These are phyloP conservation scores for Monosporozyma aerobia DNA, from an alignment of 805 yeast genomes.

Conservation along the genomic window DNA sequence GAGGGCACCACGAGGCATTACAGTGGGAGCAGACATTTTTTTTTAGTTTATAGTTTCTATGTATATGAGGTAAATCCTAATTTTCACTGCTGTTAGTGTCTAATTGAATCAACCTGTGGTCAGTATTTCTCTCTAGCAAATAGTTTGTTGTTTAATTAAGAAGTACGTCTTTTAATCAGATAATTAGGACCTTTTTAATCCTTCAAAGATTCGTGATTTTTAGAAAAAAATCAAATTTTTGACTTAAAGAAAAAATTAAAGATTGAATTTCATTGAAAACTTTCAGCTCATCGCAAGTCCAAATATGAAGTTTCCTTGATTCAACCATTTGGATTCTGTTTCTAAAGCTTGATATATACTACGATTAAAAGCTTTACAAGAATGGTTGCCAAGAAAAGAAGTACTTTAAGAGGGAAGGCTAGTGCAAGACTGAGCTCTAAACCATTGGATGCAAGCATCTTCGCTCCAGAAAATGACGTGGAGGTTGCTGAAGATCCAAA, in stretches of 20 bases:
- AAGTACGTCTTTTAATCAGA: background rate
- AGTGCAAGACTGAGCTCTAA: constrained; percentile 25
- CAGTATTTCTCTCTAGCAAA: background rate
- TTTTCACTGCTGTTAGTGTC: background rate
- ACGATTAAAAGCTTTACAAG: background rate
- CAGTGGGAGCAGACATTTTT: background rate
- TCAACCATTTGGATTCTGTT: background rate
- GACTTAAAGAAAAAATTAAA: background rate
- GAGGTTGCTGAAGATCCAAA: constrained; percentile 31
- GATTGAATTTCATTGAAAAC: background rate
- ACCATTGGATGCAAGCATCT: constrained; percentile 28
- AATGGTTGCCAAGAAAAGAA: constrained; percentile 41
- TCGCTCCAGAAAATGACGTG: background rate
- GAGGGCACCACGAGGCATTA: constrained; percentile 1
- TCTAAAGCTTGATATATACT: constrained; percentile 1
- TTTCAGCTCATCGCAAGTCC: constrained; percentile 1
- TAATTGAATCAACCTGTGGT: background rate
- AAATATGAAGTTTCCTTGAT: background rate
- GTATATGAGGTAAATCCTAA: background rate
- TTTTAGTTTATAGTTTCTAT: background rate
- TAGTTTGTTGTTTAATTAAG: background rate
- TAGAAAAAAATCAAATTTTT: background rate
- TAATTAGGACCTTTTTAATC: background rate
- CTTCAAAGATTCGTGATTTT: background rate
- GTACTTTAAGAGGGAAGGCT: constrained; percentile 36